A percentile compares a stretch with the other conserved stretches of the same genome.
phyloP scores from a whole-genome alignment of 495 filamentous ascomycete species.

The Hypoxylon crocopeplum region DNA sequence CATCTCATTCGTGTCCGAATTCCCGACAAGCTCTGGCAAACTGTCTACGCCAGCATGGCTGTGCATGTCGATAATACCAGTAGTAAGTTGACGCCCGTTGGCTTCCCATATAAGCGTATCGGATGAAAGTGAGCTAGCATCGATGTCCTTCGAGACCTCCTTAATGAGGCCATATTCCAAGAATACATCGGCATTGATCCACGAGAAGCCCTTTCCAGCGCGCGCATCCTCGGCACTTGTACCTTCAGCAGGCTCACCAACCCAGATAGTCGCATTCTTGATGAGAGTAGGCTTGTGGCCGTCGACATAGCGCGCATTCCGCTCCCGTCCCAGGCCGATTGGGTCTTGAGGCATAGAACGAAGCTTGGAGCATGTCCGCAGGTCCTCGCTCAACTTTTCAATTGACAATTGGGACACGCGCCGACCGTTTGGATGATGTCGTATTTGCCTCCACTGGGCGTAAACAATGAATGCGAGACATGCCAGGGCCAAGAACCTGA shows the following conservation, averaged over 20 bases:
- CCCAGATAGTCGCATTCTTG: constrained; percentile 59
- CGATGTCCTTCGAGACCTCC: constrained; percentile 46
- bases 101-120: constrained; percentile 56
- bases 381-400: constrained; percentile 48
- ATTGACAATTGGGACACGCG: constrained; percentile 44
- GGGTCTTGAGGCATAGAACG: constrained; percentile 52
- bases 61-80: constrained; percentile 73
- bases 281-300: constrained; percentile 56
- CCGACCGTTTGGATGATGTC: constrained; percentile 22
- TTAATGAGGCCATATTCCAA: constrained; percentile 58
- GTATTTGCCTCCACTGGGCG: constrained; percentile 56
- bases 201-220: constrained; percentile 52
- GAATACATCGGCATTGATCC: constrained; percentile 54
- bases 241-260: constrained; percentile 55
- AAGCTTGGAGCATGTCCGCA: constrained; percentile 47
- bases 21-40: constrained; percentile 50
- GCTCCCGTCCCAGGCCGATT: constrained; percentile 51
- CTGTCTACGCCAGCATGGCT: constrained; percentile 60
- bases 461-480: constrained; percentile 54
- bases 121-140: constrained; percentile 36
- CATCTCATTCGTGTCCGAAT: constrained; percentile 60
- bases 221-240: constrained; percentile 51
- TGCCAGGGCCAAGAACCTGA: constrained; percentile 44
- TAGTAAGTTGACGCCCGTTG: constrained; percentile 65
- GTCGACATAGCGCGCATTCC: constrained; percentile 56